Evolutionary conservation across 2,329 filamentous ascomycete genomes (phyloP).

Genomic region (Canariomyces notabilis): DNA sequence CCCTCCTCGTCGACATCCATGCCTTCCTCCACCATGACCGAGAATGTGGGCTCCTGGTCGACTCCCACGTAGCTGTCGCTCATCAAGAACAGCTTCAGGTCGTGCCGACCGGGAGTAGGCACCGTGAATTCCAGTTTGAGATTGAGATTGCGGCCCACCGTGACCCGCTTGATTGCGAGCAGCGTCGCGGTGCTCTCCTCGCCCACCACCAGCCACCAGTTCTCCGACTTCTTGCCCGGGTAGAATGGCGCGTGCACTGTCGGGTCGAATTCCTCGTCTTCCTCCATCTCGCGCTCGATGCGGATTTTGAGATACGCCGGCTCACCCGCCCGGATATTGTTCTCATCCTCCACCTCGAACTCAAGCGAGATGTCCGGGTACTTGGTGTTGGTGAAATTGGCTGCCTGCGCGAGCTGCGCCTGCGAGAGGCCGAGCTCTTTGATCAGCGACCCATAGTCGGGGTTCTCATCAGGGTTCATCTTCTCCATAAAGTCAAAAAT

Average conservation of each 20-base stretch:
- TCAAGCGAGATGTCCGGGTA: conserved; percentile 94
- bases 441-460: conserved; percentile 71
- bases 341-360: conserved; percentile 77
- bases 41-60: conserved; percentile 90
- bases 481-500: conserved; percentile 98
- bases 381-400: conserved; percentile 90
- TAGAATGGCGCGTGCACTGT: conserved; percentile 95
- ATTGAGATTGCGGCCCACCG: conserved; percentile 72
- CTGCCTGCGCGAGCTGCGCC: conserved; percentile 79
- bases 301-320: conserved; percentile 79
- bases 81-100: conserved; percentile 90
- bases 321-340: conserved; percentile 72
- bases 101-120: conserved; percentile 75
- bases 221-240: conserved; percentile 86
- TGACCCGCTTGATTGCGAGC: conserved; percentile 90
- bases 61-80: conserved; percentile 96
- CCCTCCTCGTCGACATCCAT: conserved; percentile 87
- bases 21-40: conserved; percentile 78
- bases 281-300: conserved; percentile 77
- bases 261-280: conserved; percentile 67
- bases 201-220: conserved; percentile 96
- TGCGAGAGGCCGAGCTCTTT: conserved; percentile 74
- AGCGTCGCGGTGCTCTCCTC: conserved; percentile 85
- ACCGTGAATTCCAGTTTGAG: conserved; percentile 84
- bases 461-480: conserved; percentile 93